phyloP scores from a whole-genome alignment of 78 protist genomes.

The Pigoraptor vietnamica region DNA sequence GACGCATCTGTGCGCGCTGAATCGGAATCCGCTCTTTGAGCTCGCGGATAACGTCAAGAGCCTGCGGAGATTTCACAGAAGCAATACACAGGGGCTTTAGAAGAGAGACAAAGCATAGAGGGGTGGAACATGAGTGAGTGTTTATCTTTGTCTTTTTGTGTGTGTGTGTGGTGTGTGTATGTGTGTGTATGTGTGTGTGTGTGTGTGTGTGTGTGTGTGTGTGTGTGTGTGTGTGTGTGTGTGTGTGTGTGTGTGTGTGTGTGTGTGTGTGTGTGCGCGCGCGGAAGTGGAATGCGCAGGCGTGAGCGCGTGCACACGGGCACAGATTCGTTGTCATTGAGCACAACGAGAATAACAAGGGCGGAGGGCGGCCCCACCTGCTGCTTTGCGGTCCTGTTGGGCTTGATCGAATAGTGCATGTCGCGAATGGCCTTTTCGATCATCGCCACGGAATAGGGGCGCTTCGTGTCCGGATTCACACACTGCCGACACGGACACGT shows the following conservation, averaged over 20 bases:
- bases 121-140: too few species aligned
- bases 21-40: conserved; percentile 52
- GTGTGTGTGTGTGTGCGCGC: too few species aligned
- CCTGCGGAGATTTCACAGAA: conserved; percentile 30
- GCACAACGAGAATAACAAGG: too few species aligned
- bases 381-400: conserved; percentile 53
- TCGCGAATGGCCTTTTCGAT: conserved; percentile 83
- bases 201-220: too few species aligned
- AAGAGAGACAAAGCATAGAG: too few species aligned
- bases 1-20: conserved; percentile 74
- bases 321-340: not conserved
- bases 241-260: too few species aligned
- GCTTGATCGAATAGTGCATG: conserved; percentile 63
- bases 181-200: too few species aligned
- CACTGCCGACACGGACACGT: conserved; percentile 8
- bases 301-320: not conserved
- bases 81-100: not conserved
- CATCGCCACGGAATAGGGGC: conserved; percentile 64
- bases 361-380: conserved; percentile 21
- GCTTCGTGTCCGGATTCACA: conserved; percentile 66
- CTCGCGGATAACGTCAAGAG: conserved; percentile 70
- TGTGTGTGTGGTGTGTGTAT: too few species aligned
- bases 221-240: too few species aligned
- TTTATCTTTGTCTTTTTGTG: too few species aligned
- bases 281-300: too few species aligned